Base-by-base conservation (phyloP, 345 rosid genomes). In the Ricinus communis region DNA sequence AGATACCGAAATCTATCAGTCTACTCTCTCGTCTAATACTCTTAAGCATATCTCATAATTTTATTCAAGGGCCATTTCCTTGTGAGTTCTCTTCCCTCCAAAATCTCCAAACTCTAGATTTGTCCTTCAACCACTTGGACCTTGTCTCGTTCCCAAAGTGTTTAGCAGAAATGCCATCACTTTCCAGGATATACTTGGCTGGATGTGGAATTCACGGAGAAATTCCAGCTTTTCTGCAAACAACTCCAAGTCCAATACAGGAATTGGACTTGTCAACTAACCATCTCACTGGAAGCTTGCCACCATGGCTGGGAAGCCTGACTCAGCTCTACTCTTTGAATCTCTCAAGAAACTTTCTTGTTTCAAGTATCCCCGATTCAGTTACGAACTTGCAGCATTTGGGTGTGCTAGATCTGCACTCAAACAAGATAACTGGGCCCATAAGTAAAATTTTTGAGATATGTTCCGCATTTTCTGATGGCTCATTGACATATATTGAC, bases 271-370 rank as follows among this genome's bases (percentile, higher is more conserved):
- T 87, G 4, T 85, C 91, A 13, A 74, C 14, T 22, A 87, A 80
- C 54, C 24, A 71, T 46, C 80, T 87, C 52, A 70, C 67, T 1
- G 87, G 83, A 27, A 70, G 68, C 61, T 53, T 85, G 27, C 87
- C 89, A 1, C 58, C 76, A 57, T 83, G 87, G 91, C 73, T 87
- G 1, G 91, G 91, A 55, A 73, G 81, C 70, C 77, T 87, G 66
- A 64, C 69, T 41, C 70, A 73, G 65, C 87, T 83, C 59, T 83
- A 83, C 75, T 71, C 65, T 28, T 60, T 87, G 8, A 83, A 85
- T 68, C 85, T 87, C 65, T 85, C 89, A 2, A 73, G 79, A 43
- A 87, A 87, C 75, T 61, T 61, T 7, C 77, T 87, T 8, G 79
- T 58, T 75, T 82, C 85, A 28, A 19, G 4, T 7, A 71, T 87